These are phyloP conservation scores for Garcia nutans DNA, from an alignment of 345 rosid genomes.

Conservation along the genomic window DNA sequence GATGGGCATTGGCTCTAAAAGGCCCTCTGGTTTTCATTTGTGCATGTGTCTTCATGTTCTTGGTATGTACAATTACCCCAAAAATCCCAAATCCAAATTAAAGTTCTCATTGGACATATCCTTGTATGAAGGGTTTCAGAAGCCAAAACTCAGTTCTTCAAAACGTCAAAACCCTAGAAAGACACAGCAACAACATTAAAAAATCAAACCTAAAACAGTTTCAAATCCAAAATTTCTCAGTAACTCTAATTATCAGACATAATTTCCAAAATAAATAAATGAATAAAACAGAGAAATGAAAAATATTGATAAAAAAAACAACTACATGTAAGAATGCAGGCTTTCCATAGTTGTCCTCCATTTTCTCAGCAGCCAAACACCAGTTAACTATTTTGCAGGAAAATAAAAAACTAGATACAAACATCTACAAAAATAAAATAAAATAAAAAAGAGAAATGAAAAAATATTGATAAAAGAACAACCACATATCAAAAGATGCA, in stretches of 20 bases:
- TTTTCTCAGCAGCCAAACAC: slow-evolving; percentile 13
- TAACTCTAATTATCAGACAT: not conserved
- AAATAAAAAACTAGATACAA: not conserved
- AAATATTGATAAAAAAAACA: not conserved
- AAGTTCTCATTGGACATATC: too few species aligned
- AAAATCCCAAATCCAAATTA: not conserved
- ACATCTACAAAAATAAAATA: not conserved
- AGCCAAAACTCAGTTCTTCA: not conserved
- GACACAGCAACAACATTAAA: too few species aligned
- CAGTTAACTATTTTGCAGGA: not conserved
- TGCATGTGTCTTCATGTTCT: slow-evolving; percentile 43
- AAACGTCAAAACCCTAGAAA: not conserved
- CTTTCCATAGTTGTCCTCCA: not conserved
- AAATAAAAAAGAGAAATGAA: not conserved
- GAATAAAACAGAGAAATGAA: not conserved
- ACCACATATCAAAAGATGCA: too few species aligned
- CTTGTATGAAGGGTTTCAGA: not conserved
- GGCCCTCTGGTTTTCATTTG: slow-evolving; percentile 46
- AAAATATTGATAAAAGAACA: not conserved
- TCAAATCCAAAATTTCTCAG: not conserved
- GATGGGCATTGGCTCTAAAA: slow-evolving; percentile 45
- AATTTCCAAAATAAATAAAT: not conserved
- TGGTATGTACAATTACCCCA: not conserved
- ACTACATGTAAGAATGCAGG: too few species aligned
- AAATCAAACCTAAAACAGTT: not conserved